Evolutionary conservation across 2,329 filamentous ascomycete genomes (phyloP).

Genomic region (Ophiocordyceps sinensis): DNA sequence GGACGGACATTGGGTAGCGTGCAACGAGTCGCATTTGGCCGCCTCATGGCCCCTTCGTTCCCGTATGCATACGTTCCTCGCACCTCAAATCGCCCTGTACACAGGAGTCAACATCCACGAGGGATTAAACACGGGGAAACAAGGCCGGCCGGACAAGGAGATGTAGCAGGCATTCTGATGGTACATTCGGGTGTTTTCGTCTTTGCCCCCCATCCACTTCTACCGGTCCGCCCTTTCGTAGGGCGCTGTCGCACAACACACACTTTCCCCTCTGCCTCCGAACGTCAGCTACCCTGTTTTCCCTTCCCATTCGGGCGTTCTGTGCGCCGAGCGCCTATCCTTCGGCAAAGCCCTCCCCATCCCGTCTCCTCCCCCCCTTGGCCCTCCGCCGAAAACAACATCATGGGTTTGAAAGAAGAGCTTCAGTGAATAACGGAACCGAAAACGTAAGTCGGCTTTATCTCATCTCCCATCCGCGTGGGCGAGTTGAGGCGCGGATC

Average conservation of each 20-base stretch:
- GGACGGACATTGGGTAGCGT: too few relatives aligned
- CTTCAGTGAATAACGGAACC: background rate
- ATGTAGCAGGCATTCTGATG: constrained; percentile 6
- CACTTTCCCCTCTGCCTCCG: too few relatives aligned
- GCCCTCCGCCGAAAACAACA: background rate
- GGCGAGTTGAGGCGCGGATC: constrained; percentile 8
- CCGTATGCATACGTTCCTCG: too few relatives aligned
- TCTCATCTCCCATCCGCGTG: background rate
- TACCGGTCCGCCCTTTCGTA: background rate
- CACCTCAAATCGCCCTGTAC: too few relatives aligned
- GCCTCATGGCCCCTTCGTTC: too few relatives aligned
- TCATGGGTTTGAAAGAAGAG: background rate
- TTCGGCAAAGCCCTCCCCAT: background rate
- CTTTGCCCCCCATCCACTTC: constrained; percentile 1
- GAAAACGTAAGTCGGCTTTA: background rate
- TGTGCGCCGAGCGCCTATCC: too few relatives aligned
- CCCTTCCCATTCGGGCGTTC: too few relatives aligned
- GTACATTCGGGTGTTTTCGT: constrained; percentile 5
- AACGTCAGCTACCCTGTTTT: too few relatives aligned
- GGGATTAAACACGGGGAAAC: background rate
- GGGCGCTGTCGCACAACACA: too few relatives aligned
- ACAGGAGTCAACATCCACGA: too few relatives aligned
- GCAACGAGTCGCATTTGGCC: too few relatives aligned
- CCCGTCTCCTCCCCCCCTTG: background rate
- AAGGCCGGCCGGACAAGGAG: constrained; percentile 2